Base-by-base conservation (phyloP, 495 filamentous ascomycete genomes). In the Tuber magnatum region DNA sequence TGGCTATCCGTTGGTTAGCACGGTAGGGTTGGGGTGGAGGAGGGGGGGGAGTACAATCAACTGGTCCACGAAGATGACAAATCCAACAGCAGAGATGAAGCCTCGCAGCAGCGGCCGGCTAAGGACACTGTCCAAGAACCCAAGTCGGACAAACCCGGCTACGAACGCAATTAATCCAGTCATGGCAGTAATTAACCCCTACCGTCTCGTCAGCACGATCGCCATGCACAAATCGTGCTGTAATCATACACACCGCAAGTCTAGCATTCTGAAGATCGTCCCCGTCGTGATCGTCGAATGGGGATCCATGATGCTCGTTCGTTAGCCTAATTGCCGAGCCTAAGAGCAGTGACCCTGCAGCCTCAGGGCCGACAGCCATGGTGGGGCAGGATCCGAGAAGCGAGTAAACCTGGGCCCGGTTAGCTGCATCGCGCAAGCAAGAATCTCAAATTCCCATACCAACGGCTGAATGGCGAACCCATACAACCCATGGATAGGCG, bases 351-450 rank as follows among this genome's bases (percentile, higher is more conserved):
- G 92, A 95, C 1, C 96, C 96, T 7, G 95, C 93, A 1, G 95
- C 95, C 85, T 98, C 95, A 0, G 95, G 95, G 0, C 95, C 95
- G 48, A 98, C 90, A n/a, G 97, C 89, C 89, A 99, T 92, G 74
- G 92, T 89, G 41, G 95, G 93, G 80, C 92, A 94, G 74, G 92
- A 96, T 42, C 95, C 95, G 0, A 99, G 86, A 9, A 98, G 84
- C 0, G 94, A 94, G 84, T 99, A 99, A 42, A 93, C 56, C 79
- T 80, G 35, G 1, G 68, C 40, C 38, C 39, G 39, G 65, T 80
- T 65, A 80, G 71, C 41, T 69, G 22, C 35, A 71, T 40, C 35
- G 18, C 39, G 20, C 20, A n/a, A 35, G 7, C 6, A n/a, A 10
- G 42, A 38, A 39, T 68, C 41, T 46, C 9, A 69, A 48, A n/a